Evolutionary conservation across 164 flowering plant genomes (phyloP).

Genomic region (Piper betle): DNA sequence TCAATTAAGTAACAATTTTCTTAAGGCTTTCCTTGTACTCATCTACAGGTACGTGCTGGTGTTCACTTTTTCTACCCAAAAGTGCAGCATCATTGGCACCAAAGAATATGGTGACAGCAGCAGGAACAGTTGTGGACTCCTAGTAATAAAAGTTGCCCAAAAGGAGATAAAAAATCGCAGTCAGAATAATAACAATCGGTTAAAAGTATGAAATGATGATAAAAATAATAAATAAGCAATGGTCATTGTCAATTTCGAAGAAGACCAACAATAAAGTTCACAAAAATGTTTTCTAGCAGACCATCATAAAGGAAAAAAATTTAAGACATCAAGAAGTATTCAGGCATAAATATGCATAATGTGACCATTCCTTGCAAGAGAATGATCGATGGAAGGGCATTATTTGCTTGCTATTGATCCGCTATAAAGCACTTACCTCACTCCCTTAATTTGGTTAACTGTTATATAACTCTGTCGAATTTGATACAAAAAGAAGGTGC

Average conservation of each 20-base stretch:
- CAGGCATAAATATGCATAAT: too few species aligned
- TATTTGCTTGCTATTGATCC: too few species aligned
- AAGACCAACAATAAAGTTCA: background rate
- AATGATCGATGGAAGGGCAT: too few species aligned
- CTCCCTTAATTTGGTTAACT: too few species aligned
- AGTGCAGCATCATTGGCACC: constrained; percentile 81
- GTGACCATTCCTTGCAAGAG: too few species aligned
- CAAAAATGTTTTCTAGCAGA: background rate
- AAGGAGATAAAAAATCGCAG: background rate
- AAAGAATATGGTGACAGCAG: constrained; percentile 68
- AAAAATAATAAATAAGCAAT: background rate
- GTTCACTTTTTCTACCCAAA: constrained; percentile 45
- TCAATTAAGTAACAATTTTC: constrained; percentile 36
- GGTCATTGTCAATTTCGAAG: background rate
- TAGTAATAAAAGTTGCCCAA: constrained; percentile 4
- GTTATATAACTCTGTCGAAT: too few species aligned
- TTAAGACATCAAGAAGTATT: background rate
- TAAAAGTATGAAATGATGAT: too few species aligned
- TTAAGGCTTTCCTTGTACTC: constrained; percentile 65
- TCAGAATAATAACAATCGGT: background rate
- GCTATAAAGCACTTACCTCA: too few species aligned
- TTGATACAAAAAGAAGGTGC: too few species aligned
- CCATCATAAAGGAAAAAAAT: background rate
- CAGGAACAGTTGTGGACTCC: constrained; percentile 31
- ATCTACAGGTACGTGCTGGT: constrained; percentile 61